phyloP scores from a whole-genome alignment of 83 land plant genomes.

The Larix sibirica region DNA sequence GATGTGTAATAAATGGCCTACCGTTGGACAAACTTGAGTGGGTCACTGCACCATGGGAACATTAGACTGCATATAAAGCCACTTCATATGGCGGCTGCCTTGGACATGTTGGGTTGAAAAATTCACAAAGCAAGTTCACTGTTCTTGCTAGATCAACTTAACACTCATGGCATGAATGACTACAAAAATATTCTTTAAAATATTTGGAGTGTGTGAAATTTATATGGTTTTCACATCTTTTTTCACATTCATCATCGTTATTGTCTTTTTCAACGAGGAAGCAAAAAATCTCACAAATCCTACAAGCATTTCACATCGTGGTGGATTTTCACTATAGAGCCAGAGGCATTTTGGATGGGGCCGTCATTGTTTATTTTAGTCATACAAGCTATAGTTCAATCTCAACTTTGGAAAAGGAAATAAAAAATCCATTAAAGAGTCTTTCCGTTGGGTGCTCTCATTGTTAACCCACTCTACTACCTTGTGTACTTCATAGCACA shows the following conservation, averaged over 20 bases:
- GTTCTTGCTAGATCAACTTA: no score
- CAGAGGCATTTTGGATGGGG: constrained; percentile 60
- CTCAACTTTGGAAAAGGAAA: constrained; percentile 82
- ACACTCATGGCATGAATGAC: no score
- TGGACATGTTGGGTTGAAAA: no score
- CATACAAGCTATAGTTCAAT: constrained; percentile 81
- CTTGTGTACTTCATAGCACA: constrained; percentile 63
- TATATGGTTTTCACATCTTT: constrained; percentile 5
- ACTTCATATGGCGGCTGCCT: no score
- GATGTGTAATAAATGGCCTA: no score
- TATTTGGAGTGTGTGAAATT: no score
- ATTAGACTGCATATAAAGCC: no score
- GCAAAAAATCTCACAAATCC: constrained; percentile 34
- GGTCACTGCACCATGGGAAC: no score
- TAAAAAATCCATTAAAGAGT: constrained; percentile 57
- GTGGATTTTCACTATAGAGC: constrained; percentile 66
- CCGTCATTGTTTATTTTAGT: constrained; percentile 81
- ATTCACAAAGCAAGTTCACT: no score
- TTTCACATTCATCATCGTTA: constrained; percentile 39
- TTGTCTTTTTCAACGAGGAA: constrained; percentile 47
- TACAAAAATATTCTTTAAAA: no score
- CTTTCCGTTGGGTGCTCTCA: constrained; percentile 82
- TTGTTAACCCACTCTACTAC: constrained; percentile 62
- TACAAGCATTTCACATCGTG: constrained; percentile 11
- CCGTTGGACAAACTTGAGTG: no score